Conservation (phyloP, 345 rosid species). For the Hibiscus syriacus region DNA sequence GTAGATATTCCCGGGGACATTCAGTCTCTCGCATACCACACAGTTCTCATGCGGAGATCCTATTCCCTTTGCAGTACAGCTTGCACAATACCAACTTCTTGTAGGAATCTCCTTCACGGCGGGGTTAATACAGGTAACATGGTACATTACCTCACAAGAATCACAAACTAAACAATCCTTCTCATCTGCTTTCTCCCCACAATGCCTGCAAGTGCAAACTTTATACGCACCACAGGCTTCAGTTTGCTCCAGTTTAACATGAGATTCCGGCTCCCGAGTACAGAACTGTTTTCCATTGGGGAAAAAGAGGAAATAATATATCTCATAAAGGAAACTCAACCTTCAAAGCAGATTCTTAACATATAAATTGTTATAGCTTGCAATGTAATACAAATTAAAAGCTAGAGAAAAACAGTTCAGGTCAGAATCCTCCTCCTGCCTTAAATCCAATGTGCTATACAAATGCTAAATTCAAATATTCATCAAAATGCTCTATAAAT, state of each 20-base stretch:
- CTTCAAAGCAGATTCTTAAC: neutral
- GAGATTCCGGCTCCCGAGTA: conserved; percentile 28
- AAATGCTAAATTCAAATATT: neutral
- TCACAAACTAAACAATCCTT: conserved; percentile 69
- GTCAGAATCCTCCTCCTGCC: neutral
- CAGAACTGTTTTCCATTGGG: conserved; percentile 29
- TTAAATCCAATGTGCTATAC: neutral
- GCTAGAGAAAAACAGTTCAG: neutral
- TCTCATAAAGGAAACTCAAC: conserved; percentile 1
- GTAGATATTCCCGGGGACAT: conserved; percentile 24
- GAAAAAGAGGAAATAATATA: conserved; percentile 2
- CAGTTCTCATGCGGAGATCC: conserved; percentile 61
- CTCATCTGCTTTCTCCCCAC: conserved; percentile 62
- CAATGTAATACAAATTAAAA: conserved; percentile 5
- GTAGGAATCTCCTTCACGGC: conserved; percentile 55
- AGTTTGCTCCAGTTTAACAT: conserved; percentile 37
- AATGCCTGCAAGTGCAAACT: conserved; percentile 43
- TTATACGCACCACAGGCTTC: conserved; percentile 26
- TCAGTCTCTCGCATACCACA: conserved; percentile 65
- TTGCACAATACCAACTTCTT: conserved; percentile 64
- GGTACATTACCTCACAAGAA: conserved; percentile 80
- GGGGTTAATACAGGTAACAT: conserved; percentile 71
- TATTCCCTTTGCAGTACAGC: conserved; percentile 51
- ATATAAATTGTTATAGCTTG: neutral
- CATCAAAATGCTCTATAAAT: neutral